Evolutionary conservation across 176 grass and related monocot species (phyloP), one percentile per base, ranked within the genome.

Genomic region (Neostapfia colusana): DNA sequence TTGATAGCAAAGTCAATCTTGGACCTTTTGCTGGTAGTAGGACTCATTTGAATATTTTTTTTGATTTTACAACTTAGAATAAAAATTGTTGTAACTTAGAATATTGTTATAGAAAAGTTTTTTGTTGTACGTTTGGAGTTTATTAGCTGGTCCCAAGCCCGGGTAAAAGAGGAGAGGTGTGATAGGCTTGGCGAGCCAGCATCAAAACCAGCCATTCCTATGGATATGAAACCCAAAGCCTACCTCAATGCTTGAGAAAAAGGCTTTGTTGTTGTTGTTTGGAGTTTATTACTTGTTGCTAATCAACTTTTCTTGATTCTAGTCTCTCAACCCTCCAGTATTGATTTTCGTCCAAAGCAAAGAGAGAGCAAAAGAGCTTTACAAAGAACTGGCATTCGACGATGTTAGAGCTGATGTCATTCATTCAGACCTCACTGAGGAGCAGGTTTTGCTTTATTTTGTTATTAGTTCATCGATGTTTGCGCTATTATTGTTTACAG

Each of bases 301-400:
- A 46, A 80, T 56, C 5, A 20, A n/a, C 13, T 45, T 23, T 77
- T 41, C 74, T 82, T 23, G 5, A 79, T 70, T 50, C 63, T 18
- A 98, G 95, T 92, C 82, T 72, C 72, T 95, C 77, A 90, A 95
- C 74, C 91, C 91, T 63, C 95, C 91, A 51, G 87, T 92, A 55
- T 77, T 98, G 87, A 82, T 98, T 42, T 98, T 98, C 86, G 91
- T 92, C 50, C 95, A 98, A 95, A 98, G 91, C 82, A 98, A 98
- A 92, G 95, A 98, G 54, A 94, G 91, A 59, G 95, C 95, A n/a
- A 98, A 95, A 69, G 91, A 98, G 42, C 91, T 98, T 20, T 98
- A 95, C 87, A 98, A 88, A 61, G 95, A 98, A 83, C 71, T 98
- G 65, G 87, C 87, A 57, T 98, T 92, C 71, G 89, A 98, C 20